Evolutionary conservation across 2,329 filamentous ascomycete species (phyloP), one percentile per base, ranked within the genome.

Genomic region (Elsinoe batatas): DNA sequence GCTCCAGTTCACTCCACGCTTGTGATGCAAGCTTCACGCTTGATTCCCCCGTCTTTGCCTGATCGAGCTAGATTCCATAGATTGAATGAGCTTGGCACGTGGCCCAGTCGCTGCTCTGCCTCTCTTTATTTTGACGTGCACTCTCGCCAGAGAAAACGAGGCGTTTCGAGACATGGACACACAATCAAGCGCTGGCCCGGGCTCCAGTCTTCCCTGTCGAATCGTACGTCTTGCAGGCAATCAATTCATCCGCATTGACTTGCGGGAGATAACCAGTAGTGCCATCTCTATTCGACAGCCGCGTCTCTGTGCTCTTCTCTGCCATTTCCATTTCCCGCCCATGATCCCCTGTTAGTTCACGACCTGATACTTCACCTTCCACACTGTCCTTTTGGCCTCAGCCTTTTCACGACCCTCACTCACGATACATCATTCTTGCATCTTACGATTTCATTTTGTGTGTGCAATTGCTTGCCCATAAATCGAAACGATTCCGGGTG

Each of bases 381-480:
- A 30, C 40, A 44, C 40, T 18, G 40, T 44, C 40, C 40, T 26
- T 44, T 18, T 44, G 26, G 26, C 7, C 26, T 30, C 26, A 30
- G 3, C 26, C n/a, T 18, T 44, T 44, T 44, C 40, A 44, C 40
- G 18, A 44, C 40, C 40, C 18, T 44, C 40, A 22, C 26, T 44
- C 40, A 44, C 40, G 40, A 22, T 22, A 26, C 40, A 44, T 44
- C 17, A 44, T 44, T 44, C n/a, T 26, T 44, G 40, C 40, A 26
- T 44, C 40, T 44, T 44, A 44, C 40, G 40, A 44, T 10, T 26
- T 44, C 26, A 10, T 11, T 13, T 12, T n/a, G 5, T 30, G 40
- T 44, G 26, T 7, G 26, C 40, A 44, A 44, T 44, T 44, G 40
- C 18, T 44, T 44, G 40, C 18, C 40, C 40, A 44, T 49, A 49